Base-by-base conservation (phyloP, 2,329 filamentous ascomycete species). In the Colletotrichum destructivum region DNA sequence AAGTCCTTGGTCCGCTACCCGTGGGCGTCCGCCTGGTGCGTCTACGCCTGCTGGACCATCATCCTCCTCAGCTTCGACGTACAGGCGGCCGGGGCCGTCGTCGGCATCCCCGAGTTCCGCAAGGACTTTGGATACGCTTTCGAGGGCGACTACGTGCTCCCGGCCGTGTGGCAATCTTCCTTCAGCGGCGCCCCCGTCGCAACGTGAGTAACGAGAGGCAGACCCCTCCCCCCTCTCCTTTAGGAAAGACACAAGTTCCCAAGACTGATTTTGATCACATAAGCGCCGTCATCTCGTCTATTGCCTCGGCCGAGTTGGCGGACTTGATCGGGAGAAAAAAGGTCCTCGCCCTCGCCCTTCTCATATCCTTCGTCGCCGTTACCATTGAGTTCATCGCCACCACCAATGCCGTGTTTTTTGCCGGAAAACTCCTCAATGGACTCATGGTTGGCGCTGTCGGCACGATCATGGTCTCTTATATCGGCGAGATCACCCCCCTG, bases 101-200 rank as follows among this genome's bases (percentile, higher is more conserved):
- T 85, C 42, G 80, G 83, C 23, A 83, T 86, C 13, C 84, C 84
- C 6, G 69, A 82, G 66, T 86, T 86, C 73, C 79, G 83, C 59
- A 79, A 85, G 69, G 83, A 86, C 72, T 86, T 86, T 75, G 84
- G 84, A 0, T 75, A 79, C 57, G 62, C 74, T 8, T 83, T 78
- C 54, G 78, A 79, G 1, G 81, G 78, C 2, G 76, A 75, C 66
- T 85, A 82, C 75, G 83, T 84, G 8, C 76, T 86, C 8, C 75
- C 80, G 15, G 80, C 82, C 5, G 79, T 81, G 7, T 86, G 84
- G 84, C 83, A 86, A 73, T 80, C 78, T 31, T 83, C 84, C 4
- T 85, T 85, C 69, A 79, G 79, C 59, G 84, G 82, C 12, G 84
- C 78, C 0, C 83, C 83, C 4, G 78, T 84, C 9, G 83, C 83